These are phyloP conservation scores for Penicillium polonicum DNA, from an alignment of 2,329 filamentous ascomycete genomes.

Conservation along the genomic window DNA sequence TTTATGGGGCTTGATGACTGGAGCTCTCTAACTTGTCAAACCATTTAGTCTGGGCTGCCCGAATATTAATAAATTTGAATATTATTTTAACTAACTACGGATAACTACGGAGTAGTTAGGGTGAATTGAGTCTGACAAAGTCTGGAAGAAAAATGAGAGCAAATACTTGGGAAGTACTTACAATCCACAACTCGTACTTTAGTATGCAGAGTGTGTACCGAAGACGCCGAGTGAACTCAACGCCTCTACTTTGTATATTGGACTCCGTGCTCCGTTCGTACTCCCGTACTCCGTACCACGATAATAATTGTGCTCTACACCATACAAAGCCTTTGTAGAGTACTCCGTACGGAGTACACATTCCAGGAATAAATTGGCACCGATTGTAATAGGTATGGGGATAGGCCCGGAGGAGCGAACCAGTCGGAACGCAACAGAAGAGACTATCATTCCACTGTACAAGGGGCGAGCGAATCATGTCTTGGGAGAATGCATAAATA, in stretches of 20 bases:
- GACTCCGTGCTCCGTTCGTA: not conserved
- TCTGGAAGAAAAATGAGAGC: not conserved
- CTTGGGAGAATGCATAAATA: not conserved
- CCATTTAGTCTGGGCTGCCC: not conserved
- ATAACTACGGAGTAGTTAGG: not conserved
- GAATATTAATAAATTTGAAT: not conserved
- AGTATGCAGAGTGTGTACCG: not conserved
- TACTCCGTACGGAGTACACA: not conserved
- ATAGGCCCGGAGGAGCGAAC: not conserved
- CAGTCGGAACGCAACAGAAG: constrained; percentile 5
- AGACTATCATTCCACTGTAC: not conserved
- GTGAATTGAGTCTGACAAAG: not conserved
- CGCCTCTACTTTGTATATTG: not conserved
- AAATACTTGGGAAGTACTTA: not conserved
- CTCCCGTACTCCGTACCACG: not conserved
- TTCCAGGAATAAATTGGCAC: not conserved
- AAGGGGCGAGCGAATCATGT: not conserved
- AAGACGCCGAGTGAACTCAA: not conserved
- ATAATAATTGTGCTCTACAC: not conserved
- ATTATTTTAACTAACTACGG: not conserved
- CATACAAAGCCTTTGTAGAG: not conserved
- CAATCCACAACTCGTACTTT: constrained; percentile 6
- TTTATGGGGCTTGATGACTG: constrained; percentile 6
- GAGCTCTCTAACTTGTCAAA: not conserved
- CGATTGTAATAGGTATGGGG: constrained; percentile 2